Conservation (phyloP, 768 basidiomycete species). For the Pulveroboletus sp. region DNA sequence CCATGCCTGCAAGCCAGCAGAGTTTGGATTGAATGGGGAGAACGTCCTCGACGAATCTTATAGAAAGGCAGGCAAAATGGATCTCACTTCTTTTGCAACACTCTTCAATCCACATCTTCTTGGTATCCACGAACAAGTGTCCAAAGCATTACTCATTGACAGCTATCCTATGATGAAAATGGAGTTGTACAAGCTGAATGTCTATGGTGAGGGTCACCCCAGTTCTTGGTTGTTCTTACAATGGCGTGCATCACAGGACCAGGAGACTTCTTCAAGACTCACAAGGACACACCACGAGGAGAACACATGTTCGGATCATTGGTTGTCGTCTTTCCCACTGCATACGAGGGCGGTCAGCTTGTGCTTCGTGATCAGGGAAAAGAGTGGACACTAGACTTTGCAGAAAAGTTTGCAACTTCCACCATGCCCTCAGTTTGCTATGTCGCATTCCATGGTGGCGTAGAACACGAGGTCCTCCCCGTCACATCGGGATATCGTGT, state of each 20-base stretch:
- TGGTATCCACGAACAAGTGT: neutral
- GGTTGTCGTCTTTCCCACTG: conserved; percentile 38
- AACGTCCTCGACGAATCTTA: conserved; percentile 2
- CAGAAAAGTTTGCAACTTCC: neutral
- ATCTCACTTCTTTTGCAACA: conserved; percentile 32
- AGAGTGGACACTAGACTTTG: conserved; percentile 6
- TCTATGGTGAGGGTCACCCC: too few species aligned
- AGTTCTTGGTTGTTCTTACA: neutral
- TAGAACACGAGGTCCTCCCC: too few species aligned
- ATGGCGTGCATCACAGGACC: too few species aligned
- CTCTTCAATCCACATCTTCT: neutral
- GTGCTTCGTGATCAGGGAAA: conserved; percentile 3
- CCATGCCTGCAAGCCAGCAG: neutral
- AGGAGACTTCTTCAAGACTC: too few species aligned
- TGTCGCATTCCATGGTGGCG: too few species aligned
- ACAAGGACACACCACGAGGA: too few species aligned
- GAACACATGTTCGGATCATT: too few species aligned
- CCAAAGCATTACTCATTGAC: conserved; percentile 2
- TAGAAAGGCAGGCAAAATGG: conserved; percentile 48
- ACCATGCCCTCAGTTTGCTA: conserved; percentile 17
- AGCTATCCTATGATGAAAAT: neutral
- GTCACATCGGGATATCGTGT: too few species aligned
- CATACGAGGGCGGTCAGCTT: conserved; percentile 9
- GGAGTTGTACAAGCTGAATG: conserved; percentile 46
- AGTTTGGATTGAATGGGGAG: conserved; percentile 1